Percentiles rank a stretch among this genome's conserved stretches.
Conservation (phyloP, 2,329 filamentous ascomycete species). For the Leptoxyphium fumago region DNA sequence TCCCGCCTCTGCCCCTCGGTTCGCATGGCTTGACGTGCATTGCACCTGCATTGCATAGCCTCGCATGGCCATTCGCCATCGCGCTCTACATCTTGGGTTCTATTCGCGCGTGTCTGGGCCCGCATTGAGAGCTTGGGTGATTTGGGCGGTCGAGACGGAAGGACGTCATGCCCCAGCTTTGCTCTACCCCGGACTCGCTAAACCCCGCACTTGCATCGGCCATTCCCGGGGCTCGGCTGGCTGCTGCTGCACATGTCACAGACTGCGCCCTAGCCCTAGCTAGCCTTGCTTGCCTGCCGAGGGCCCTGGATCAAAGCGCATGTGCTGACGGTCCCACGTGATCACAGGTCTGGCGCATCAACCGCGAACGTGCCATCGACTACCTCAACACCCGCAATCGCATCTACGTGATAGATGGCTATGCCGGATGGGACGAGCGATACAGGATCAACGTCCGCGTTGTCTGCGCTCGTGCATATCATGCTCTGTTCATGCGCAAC, state of each 20-base stretch:
- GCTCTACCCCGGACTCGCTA: too few species aligned
- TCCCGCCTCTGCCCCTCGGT: not conserved
- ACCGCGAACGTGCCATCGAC: constrained; percentile 95
- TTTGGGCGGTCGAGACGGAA: too few species aligned
- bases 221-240: too few species aligned
- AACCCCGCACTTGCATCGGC: too few species aligned
- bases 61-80: not conserved
- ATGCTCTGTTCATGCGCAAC: constrained; percentile 99
- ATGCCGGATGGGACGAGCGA: constrained; percentile 94
- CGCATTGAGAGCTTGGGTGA: too few species aligned
- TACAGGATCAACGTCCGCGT: constrained; percentile 96
- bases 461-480: constrained; percentile 96
- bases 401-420: constrained; percentile 97
- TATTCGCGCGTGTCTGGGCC: constrained; percentile 3
- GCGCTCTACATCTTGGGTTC: not conserved
- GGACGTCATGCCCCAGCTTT: too few species aligned
- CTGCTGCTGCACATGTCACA: too few species aligned
- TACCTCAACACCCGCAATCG: constrained; percentile 98
- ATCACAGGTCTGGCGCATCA: constrained; percentile 91
- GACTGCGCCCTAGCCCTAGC: too few species aligned
- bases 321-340: constrained; percentile 15
- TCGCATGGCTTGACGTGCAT: not conserved
- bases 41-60: not conserved
- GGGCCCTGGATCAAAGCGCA: too few species aligned
- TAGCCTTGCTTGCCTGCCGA: too few species aligned